Conservation (phyloP, 139 green algal species). For the Haematococcus lacustris region DNA sequence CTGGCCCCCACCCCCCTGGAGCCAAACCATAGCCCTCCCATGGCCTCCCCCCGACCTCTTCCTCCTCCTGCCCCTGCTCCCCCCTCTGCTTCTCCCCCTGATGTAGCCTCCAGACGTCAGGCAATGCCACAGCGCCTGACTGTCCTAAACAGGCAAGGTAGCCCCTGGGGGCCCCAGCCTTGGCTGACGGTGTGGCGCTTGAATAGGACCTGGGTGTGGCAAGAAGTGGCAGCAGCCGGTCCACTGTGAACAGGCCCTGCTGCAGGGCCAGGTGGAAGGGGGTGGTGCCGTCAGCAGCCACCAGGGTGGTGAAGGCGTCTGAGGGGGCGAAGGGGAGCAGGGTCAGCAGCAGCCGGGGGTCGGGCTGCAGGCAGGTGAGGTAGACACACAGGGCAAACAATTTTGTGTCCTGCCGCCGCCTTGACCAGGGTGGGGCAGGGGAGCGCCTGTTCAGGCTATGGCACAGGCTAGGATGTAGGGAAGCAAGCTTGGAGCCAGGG, state of each 20-base stretch:
- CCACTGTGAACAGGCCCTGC: conserved; percentile 42
- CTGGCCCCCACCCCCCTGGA: neutral
- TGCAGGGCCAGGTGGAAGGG: conserved; percentile 61
- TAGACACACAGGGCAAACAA: no score
- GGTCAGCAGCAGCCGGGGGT: conserved; percentile 28
- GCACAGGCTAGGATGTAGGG: no score
- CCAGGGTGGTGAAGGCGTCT: conserved; percentile 27
- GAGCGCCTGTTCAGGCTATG: no score
- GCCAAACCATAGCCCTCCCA: no score
- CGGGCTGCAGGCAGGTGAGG: no score
- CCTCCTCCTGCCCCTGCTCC: neutral
- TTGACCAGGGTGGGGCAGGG: no score
- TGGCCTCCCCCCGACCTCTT: neutral
- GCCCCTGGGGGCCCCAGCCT: no score
- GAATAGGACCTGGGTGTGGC: neutral
- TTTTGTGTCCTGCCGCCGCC: no score
- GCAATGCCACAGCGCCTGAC: neutral
- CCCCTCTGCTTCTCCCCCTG: neutral
- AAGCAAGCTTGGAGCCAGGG: no score
- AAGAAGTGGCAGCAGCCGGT: neutral
- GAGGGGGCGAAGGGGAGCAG: conserved; percentile 33
- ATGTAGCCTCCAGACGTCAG: neutral
- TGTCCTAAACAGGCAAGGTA: neutral
- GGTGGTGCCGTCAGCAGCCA: conserved; percentile 32
- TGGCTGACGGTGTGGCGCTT: neutral